Evolutionary conservation across 176 grass and related monocot species (phyloP).

Genomic region (Saccharum officinarum): DNA sequence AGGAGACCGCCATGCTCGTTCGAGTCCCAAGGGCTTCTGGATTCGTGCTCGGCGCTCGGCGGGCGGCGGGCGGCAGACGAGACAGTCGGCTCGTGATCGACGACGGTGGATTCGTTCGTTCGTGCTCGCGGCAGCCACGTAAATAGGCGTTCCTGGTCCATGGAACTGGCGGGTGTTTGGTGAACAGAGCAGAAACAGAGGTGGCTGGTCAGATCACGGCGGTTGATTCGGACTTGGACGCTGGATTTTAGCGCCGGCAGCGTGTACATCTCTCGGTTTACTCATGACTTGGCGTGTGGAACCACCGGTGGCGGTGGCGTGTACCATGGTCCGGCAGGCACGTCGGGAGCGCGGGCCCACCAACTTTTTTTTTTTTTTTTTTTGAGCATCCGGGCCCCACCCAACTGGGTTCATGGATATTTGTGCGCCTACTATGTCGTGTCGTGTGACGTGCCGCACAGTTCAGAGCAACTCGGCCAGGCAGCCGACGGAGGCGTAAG

Average conservation of each 20-base stretch:
- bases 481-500: neutral
- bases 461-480: neutral
- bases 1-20: constrained; percentile 36
- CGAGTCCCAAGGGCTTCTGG: neutral
- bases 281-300: constrained; percentile 66
- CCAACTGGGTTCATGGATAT: constrained; percentile 54
- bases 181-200: neutral
- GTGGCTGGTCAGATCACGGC: constrained; percentile 42
- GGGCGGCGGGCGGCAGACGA: neutral
- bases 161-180: neutral
- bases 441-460: neutral
- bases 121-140: neutral
- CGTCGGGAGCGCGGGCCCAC: constrained; percentile 42
- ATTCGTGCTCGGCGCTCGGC: too few relatives aligned
- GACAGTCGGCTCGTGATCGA: too few relatives aligned
- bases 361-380: too few relatives aligned
- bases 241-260: constrained; percentile 38
- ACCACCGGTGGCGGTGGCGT: constrained; percentile 62
- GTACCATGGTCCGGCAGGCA: constrained; percentile 19
- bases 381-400: too few relatives aligned
- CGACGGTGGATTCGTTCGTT: neutral
- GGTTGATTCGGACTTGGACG: constrained; percentile 52
- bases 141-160: neutral
- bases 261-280: constrained; percentile 10
- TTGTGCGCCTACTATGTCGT: constrained; percentile 17